Evolutionary conservation across 768 basidiomycete genomes (phyloP).

Genomic region (Leucogyrophana mollusca): DNA sequence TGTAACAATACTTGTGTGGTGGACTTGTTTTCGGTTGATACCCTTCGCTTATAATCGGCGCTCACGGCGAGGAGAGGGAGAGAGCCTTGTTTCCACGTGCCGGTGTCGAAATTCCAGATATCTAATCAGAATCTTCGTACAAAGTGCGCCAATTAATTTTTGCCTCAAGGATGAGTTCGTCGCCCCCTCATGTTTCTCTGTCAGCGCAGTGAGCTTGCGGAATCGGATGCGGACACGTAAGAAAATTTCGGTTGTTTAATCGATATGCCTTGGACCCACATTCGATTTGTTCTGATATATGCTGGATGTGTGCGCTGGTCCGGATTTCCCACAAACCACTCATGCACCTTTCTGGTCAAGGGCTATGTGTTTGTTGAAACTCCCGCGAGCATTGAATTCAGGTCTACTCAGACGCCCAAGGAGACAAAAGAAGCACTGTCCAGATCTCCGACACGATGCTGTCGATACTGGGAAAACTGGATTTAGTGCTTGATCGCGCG

Average conservation of each 20-base stretch:
- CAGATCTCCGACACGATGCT: constrained; percentile 38
- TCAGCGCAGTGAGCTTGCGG: constrained; percentile 29
- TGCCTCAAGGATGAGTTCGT: constrained; percentile 22
- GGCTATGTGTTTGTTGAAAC: constrained; percentile 31
- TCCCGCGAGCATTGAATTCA: constrained; percentile 37
- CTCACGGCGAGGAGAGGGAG: too few relatives aligned
- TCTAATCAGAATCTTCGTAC: constrained; percentile 12
- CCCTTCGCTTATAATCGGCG: too few relatives aligned
- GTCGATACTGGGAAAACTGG: constrained; percentile 35
- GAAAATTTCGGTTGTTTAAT: constrained; percentile 34
- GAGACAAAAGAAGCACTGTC: constrained; percentile 20
- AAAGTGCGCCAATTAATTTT: constrained; percentile 32
- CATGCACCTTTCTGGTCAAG: constrained; percentile 29
- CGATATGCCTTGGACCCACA: constrained; percentile 38
- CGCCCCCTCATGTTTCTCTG: constrained; percentile 26
- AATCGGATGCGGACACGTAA: constrained; percentile 31
- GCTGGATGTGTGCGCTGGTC: constrained; percentile 24
- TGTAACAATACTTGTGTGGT: too few relatives aligned
- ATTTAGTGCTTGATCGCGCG: constrained; percentile 37
- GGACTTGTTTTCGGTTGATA: too few relatives aligned
- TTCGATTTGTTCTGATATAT: constrained; percentile 23
- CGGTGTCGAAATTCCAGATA: too few relatives aligned
- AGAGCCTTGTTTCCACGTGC: too few relatives aligned
- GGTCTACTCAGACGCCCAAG: constrained; percentile 25
- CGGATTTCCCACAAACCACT: constrained; percentile 31